A percentile compares a stretch with the other conserved stretches of the same genome.
phyloP scores from a whole-genome alignment of 2,329 filamentous ascomycete species.

The Nothomitra cinnamomea region DNA sequence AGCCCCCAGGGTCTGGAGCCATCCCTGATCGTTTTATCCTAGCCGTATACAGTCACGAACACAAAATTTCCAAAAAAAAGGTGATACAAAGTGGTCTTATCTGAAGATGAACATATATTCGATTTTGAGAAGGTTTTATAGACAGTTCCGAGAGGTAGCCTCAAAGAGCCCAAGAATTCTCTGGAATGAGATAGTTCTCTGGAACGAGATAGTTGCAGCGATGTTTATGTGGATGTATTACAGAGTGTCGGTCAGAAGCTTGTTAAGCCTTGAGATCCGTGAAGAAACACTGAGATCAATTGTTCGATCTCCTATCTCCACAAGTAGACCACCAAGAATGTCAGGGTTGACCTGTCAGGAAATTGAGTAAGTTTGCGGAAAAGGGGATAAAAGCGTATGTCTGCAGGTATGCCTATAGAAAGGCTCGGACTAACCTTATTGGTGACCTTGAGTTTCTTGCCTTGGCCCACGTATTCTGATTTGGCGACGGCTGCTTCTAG shows the following conservation, averaged over 20 bases:
- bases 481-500: constrained; percentile 80
- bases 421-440: constrained; percentile 51
- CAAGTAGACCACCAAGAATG: constrained; percentile 80
- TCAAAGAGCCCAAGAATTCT: not conserved
- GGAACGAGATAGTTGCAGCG: constrained; percentile 16
- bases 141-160: not conserved
- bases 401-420: not conserved
- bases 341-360: constrained; percentile 66
- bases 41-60: too few relatives aligned
- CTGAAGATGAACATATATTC: not conserved
- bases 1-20: too few relatives aligned
- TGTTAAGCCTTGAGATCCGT: constrained; percentile 98
- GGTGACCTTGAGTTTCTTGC: constrained; percentile 96
- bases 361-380: not conserved
- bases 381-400: too few relatives aligned
- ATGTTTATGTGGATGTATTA: constrained; percentile 38
- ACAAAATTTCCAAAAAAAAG: too few relatives aligned
- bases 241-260: constrained; percentile 89
- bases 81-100: not conserved
- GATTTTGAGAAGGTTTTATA: not conserved
- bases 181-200: constrained; percentile 20
- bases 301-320: constrained; percentile 94
- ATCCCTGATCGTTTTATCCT: too few relatives aligned
- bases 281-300: constrained; percentile 92
- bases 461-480: constrained; percentile 71